Percentiles rank a stretch among this genome's conserved stretches.
Conservation (phyloP, 2,329 filamentous ascomycete genomes). For the Aspergillus arachidicola region DNA sequence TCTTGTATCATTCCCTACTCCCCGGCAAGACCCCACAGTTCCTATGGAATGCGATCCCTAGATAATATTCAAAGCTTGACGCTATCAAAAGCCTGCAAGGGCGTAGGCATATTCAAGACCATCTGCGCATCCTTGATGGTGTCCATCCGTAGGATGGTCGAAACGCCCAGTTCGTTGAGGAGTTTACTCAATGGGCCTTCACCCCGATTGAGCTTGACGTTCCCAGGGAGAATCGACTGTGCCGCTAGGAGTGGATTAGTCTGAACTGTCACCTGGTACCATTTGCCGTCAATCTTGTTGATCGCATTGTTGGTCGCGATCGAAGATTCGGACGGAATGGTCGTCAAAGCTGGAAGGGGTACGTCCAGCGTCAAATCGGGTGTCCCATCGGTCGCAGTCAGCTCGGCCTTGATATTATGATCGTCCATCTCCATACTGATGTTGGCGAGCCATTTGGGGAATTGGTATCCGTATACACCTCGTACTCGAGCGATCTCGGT, state of each 20-base stretch:
- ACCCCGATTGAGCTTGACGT: not conserved
- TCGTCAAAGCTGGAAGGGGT: not conserved
- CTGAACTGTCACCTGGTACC: not conserved
- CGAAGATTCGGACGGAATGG: not conserved
- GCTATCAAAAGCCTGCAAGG: not conserved
- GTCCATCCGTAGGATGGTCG: not conserved
- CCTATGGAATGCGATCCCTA: not conserved
- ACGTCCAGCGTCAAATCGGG: not conserved
- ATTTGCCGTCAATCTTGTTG: not conserved
- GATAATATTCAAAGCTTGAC: not conserved
- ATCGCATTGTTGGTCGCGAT: not conserved
- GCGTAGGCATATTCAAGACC: not conserved
- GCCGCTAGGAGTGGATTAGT: not conserved
- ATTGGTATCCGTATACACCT: slow-evolving; percentile 4
- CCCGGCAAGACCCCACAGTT: not conserved
- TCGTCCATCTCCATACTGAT: slow-evolving; percentile 4
- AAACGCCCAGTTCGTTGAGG: not conserved
- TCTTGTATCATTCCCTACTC: not conserved
- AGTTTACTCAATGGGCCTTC: not conserved
- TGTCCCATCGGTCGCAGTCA: slow-evolving; percentile 2
- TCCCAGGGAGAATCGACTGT: not conserved
- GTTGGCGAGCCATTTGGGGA: slow-evolving; percentile 6
- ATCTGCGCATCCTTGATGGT: not conserved
- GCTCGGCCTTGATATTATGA: not conserved
- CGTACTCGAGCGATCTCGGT: slow-evolving; percentile 2